Base-by-base conservation (phyloP, 768 basidiomycete species). In the Paxillus rubicundulus region DNA sequence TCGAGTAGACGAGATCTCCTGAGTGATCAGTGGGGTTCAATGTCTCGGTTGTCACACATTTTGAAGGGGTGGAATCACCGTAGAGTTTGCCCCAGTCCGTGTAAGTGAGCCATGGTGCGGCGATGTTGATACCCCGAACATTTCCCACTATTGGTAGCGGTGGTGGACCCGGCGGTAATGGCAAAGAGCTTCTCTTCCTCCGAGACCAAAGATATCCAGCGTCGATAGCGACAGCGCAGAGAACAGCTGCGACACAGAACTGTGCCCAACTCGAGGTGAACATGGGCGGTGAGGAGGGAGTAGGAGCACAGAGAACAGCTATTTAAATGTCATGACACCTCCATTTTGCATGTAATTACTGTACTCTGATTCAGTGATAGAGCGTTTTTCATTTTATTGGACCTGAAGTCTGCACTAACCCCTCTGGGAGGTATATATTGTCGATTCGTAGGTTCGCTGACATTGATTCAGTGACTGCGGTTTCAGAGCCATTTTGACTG, bases 1-100 rank as follows among this genome's bases (percentile, higher is more conserved):
- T 45, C 3, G 59, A 53, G 32, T 68, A 70, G 13, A 65, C 57
- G 5, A 70, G 45, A 44, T 64, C 58, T 18, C 68, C 70, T 67
- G 12, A 8, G 28, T 27, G 36, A 7, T 1, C 3, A 1, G n/a
- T 2, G 24, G n/a, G 18, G 14, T 24, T 24, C 24, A 10, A 44
- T 36, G 45, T 33, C 2, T 59, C 12, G 33, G 40, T 16, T 14
- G 20, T 44, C 5, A 12, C n/a, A 13, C 16, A 14, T 33, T 21
- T 38, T 16, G 12, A 12, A 10, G 32, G 13, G 17, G 14, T 5
- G 17, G 39, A 28, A 18, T 18, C 38, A 53, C 65, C 65, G 20
- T 65, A 58, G 36, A 41, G 43, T 2, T 47, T 42, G 9, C 49
- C 54, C 60, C 63, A 62, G 27, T 59, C 52, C 5, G 43, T 60